Base-by-base conservation (phyloP, 768 basidiomycete species). In the Infundibulicybe gibba region DNA sequence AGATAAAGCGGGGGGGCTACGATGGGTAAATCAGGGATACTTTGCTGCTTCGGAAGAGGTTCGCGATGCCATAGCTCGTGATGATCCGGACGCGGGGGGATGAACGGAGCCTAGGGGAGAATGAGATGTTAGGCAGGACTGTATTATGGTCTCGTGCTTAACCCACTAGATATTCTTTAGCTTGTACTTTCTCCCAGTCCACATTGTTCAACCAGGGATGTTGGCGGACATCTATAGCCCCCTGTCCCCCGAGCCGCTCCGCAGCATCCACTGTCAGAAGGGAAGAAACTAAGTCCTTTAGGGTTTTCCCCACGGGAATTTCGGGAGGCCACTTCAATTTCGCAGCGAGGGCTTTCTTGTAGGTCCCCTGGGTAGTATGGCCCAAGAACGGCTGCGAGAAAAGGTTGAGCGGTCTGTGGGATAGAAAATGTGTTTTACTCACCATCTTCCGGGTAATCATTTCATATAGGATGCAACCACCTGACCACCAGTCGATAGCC, bases 401-500 rank as follows among this genome's bases (percentile, higher is more conserved):
- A 44, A 37, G 37, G 21, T 20, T 17, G 15, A 34, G 35, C 6
- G 20, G 15, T 30, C 21, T 12, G n/a, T 35, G 11, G 21, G 6
- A 5, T 38, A 8, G 2, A 3, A 16, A 5, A 20, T 48, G 55
- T 40, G 48, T 54, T 61, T 47, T 61, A 50, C 60, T 42, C 46
- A 67, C 68, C 51, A 65, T 35, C 45, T 58, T 60, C 32, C 66
- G 59, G 3, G 74, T 70, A 3, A 69, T 54, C 75, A 83, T 77
- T 53, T 83, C 79, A 47, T 68, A 83, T 19, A 82, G 54, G 17
- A 72, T 64, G 10, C 75, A 56, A 0, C 79, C 81, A 19, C 64
- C 64, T 16, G 79, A 63, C 71, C 76, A 83, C 80, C 80, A 81
- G 57, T 84, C 81, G 9, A 77, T 53, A 1, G 65, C 59, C 30